Evolutionary conservation across 768 basidiomycete species (phyloP).

Genomic region (Suillus variegatus): DNA sequence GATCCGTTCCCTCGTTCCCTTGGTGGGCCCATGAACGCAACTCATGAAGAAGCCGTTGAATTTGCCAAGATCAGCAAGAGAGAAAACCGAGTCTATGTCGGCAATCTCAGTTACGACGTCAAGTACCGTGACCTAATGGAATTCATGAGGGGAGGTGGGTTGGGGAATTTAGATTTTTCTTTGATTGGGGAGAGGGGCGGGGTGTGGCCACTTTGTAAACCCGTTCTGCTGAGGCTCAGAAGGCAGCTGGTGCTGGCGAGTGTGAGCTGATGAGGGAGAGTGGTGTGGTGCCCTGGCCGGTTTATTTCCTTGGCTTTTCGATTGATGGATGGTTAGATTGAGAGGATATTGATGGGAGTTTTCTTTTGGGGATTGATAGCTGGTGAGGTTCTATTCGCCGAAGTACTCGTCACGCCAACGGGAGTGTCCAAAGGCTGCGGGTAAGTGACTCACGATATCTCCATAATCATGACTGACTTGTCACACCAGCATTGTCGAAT

Average conservation of each 20-base stretch:
- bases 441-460: conserved; percentile 50
- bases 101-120: conserved; percentile 98
- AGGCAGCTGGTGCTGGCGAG: conserved; percentile 32
- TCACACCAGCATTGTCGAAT: conserved; percentile 88
- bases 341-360: conserved; percentile 95
- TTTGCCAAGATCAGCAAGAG: conserved; percentile 96
- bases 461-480: conserved; percentile 14
- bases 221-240: conserved; percentile 39
- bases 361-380: conserved; percentile 90
- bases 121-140: conserved; percentile 99
- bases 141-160: conserved; percentile 99
- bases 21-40: conserved; percentile 87
- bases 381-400: conserved; percentile 99
- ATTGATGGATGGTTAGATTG: conserved; percentile 55
- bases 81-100: conserved; percentile 98
- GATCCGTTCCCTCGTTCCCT: conserved; percentile 79
- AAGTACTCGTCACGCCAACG: conserved; percentile 95
- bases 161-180: conserved; percentile 69
- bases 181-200: conserved; percentile 38
- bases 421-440: conserved; percentile 99
- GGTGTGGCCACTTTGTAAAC: conserved; percentile 32
- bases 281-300: conserved; percentile 42
- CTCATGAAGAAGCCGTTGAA: conserved; percentile 91
- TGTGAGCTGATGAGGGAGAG: conserved; percentile 39
- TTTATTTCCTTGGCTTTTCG: conserved; percentile 41